Conservation (phyloP, 2,329 filamentous ascomycete species). For the Clonostachys sp. region DNA sequence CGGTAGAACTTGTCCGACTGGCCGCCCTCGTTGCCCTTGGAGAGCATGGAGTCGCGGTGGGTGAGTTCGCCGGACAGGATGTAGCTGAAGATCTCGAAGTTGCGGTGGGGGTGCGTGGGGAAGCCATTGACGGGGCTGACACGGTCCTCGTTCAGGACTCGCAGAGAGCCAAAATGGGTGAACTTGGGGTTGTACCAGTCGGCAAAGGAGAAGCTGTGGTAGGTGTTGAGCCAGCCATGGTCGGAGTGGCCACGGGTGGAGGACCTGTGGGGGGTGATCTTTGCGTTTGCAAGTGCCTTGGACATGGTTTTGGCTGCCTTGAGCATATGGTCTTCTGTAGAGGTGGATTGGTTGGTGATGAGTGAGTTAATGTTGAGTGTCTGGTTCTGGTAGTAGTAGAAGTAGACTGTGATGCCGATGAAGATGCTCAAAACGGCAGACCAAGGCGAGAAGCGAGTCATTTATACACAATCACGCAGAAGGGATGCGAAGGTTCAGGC, state of each 20-base stretch:
- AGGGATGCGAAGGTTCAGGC: no score
- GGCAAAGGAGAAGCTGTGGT: slow-evolving; percentile 83
- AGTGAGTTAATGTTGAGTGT: slow-evolving; percentile 4
- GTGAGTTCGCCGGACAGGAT: slow-evolving; percentile 82
- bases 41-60: slow-evolving; percentile 81
- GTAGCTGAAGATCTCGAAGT: slow-evolving; percentile 89
- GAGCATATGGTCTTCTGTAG: slow-evolving; percentile 17
- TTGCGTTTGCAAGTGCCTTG: slow-evolving; percentile 60
- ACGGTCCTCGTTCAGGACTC: slow-evolving; percentile 86
- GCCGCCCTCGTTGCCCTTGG: slow-evolving; percentile 58
- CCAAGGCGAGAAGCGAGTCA: slow-evolving; percentile 24
- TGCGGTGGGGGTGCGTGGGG: slow-evolving; percentile 78
- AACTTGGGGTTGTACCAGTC: slow-evolving; percentile 63
- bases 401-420: slow-evolving; percentile 25
- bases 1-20: slow-evolving; percentile 61
- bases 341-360: slow-evolving; percentile 3
- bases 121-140: slow-evolving; percentile 72
- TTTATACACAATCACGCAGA: slow-evolving; percentile 22
- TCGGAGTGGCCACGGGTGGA: slow-evolving; percentile 69
- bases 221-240: slow-evolving; percentile 84
- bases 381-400: slow-evolving; percentile 9
- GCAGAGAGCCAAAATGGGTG: slow-evolving; percentile 68
- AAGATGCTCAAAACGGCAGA: slow-evolving; percentile 30
- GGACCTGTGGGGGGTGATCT: slow-evolving; percentile 72
- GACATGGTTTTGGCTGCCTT: slow-evolving; percentile 48